phyloP scores from a whole-genome alignment of 306 rosid species.

The Geum urbanum region DNA sequence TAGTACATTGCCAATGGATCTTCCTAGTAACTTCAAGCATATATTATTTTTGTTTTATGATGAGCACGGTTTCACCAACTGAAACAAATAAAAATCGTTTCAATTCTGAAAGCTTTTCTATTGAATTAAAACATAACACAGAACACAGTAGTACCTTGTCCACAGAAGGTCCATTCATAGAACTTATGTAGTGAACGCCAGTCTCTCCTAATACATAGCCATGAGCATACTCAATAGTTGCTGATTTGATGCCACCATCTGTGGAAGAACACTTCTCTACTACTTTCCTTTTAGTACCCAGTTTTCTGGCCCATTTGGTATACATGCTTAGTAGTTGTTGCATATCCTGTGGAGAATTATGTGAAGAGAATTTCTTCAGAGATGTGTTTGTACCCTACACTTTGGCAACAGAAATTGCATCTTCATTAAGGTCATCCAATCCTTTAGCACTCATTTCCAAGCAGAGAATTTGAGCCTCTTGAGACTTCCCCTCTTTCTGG shows the following conservation, averaged over 20 bases:
- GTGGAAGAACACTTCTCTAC: constrained; percentile 44
- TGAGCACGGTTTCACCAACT: background rate
- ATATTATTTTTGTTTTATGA: background rate
- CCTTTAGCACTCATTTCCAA: constrained; percentile 49
- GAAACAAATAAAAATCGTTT: too few relatives aligned
- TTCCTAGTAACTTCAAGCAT: too few relatives aligned
- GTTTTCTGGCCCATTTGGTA: constrained; percentile 68
- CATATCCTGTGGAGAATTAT: background rate
- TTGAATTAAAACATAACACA: constrained; percentile 10
- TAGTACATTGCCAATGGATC: too few relatives aligned
- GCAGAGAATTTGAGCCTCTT: constrained; percentile 55
- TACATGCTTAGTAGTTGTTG: constrained; percentile 59
- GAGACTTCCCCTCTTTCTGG: constrained; percentile 47
- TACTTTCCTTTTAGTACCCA: constrained; percentile 60
- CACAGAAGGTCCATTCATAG: constrained; percentile 35
- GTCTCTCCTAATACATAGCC: constrained; percentile 79
- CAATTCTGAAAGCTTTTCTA: background rate
- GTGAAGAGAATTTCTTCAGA: background rate
- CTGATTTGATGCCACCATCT: constrained; percentile 59
- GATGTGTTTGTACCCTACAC: constrained; percentile 13
- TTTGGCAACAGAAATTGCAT: constrained; percentile 20
- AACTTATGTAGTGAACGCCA: constrained; percentile 62
- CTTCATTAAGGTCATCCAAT: constrained; percentile 24
- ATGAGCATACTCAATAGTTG: constrained; percentile 65
- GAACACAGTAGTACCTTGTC: constrained; percentile 40